phyloP scores from a whole-genome alignment of 2,329 filamentous ascomycete species.

The Cordyceps fumosorosea region DNA sequence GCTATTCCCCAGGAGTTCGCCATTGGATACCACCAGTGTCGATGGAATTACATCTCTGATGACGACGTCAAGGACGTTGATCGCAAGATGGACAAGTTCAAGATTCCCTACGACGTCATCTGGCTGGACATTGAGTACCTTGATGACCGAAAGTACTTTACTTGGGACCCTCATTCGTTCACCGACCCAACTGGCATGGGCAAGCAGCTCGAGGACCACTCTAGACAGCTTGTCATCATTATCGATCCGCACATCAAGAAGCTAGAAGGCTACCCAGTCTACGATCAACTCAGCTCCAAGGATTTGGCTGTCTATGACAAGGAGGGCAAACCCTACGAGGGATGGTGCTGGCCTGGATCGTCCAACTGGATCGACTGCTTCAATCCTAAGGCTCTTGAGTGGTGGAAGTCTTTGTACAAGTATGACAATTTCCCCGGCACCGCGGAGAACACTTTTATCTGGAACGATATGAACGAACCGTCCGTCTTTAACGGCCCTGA shows the following conservation, averaged over 20 bases:
- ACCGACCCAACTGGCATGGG: conserved; percentile 80
- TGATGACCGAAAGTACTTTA: conserved; percentile 96
- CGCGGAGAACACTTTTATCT: conserved; percentile 81
- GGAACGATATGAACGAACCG: conserved; percentile 99
- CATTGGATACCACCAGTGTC: conserved; percentile 92
- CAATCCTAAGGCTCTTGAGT: conserved; percentile 82
- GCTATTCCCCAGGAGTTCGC: conserved; percentile 88
- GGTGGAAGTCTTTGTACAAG: conserved; percentile 87
- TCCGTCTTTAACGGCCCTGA: conserved; percentile 98
- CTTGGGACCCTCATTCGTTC: conserved; percentile 88
- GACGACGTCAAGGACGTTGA: conserved; percentile 97
- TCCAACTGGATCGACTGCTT: conserved; percentile 97
- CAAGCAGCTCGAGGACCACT: conserved; percentile 75
- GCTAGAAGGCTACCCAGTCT: conserved; percentile 66
- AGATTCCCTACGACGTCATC: conserved; percentile 97
- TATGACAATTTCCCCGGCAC: conserved; percentile 85
- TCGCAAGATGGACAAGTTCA: conserved; percentile 88
- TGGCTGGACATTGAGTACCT: conserved; percentile 99
- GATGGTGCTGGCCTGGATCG: conserved; percentile 97
- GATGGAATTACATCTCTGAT: conserved; percentile 98
- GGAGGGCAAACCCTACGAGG: conserved; percentile 81
- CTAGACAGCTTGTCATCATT: conserved; percentile 86
- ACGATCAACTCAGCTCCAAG: conserved; percentile 76
- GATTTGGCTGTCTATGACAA: conserved; percentile 84
- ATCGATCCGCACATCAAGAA: conserved; percentile 99